These are phyloP conservation scores for Clavispora carvajalis DNA, from an alignment of 805 yeast species.

Conservation along the genomic window DNA sequence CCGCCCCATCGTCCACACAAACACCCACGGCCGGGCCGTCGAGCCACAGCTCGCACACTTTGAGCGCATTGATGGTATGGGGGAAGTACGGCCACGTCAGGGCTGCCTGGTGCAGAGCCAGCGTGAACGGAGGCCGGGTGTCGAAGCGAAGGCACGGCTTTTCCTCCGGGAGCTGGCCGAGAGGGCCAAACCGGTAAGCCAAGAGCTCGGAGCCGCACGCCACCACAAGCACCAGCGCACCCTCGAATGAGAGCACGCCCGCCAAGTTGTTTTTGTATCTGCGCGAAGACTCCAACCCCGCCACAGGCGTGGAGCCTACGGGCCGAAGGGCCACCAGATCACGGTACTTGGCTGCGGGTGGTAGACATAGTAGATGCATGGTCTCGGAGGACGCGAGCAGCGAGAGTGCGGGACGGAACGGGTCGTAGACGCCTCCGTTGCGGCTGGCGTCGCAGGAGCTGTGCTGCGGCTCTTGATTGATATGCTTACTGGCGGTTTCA, in stretches of 20 bases:
- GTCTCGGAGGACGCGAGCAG: slow-evolving; percentile 12
- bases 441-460: background rate
- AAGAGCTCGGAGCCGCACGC: slow-evolving; percentile 32
- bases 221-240: slow-evolving; percentile 22
- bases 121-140: slow-evolving; percentile 37
- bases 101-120: slow-evolving; percentile 34
- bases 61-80: slow-evolving; percentile 51
- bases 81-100: slow-evolving; percentile 53
- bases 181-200: slow-evolving; percentile 26
- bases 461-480: too few relatives aligned
- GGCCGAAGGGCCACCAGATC: slow-evolving; percentile 26
- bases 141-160: slow-evolving; percentile 31
- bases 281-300: slow-evolving; percentile 21
- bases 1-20: slow-evolving; percentile 54
- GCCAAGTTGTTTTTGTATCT: slow-evolving; percentile 40
- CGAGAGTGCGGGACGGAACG: slow-evolving; percentile 11
- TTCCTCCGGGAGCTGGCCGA: slow-evolving; percentile 22
- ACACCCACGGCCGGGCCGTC: slow-evolving; percentile 41
- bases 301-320: slow-evolving; percentile 18
- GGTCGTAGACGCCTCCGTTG: slow-evolving; percentile 2
- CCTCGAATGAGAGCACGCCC: slow-evolving; percentile 14
- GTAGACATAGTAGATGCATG: slow-evolving; percentile 15
- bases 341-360: slow-evolving; percentile 34
- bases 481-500: too few relatives aligned
- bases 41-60: slow-evolving; percentile 26